phyloP scores from a whole-genome alignment of 306 rosid species.

The Acacia crassicarpa region DNA sequence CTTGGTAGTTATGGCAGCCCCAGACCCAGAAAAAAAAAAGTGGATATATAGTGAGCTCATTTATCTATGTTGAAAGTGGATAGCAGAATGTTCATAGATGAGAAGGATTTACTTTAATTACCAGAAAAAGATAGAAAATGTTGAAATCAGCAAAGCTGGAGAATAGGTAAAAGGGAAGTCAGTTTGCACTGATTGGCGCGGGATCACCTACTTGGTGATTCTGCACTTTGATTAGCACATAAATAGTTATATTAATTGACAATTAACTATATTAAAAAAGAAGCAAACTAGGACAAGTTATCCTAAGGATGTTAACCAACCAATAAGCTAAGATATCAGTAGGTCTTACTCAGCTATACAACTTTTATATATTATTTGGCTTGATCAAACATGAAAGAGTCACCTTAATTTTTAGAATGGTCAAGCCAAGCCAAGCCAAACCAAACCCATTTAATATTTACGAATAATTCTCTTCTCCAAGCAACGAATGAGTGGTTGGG shows the following conservation, averaged over 20 bases:
- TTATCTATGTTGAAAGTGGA: neutral
- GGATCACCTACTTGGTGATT: neutral
- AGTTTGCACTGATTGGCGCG: neutral
- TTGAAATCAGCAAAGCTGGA: neutral
- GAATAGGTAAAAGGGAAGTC: neutral
- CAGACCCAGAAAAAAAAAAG: neutral
- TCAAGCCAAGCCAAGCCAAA: neutral
- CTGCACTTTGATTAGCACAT: neutral
- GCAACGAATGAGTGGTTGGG: neutral
- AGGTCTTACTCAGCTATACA: neutral
- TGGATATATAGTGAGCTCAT: neutral
- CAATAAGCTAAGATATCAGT: no score
- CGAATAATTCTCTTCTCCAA: neutral
- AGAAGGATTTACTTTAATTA: neutral
- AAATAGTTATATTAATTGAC: neutral
- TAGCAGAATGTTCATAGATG: neutral
- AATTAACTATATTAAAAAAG: neutral
- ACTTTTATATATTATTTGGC: neutral
- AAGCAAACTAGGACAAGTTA: constrained; percentile 7
- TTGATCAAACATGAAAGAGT: neutral
- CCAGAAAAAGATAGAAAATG: neutral
- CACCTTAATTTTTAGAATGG: neutral
- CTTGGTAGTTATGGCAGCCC: neutral
- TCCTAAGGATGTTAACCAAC: no score
- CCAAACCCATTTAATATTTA: neutral